Percentiles rank a stretch among this genome's conserved stretches.
Evolutionary conservation across 2,329 filamentous ascomycete species (phyloP).

Genomic region (Neodidymelliopsis sp.): DNA sequence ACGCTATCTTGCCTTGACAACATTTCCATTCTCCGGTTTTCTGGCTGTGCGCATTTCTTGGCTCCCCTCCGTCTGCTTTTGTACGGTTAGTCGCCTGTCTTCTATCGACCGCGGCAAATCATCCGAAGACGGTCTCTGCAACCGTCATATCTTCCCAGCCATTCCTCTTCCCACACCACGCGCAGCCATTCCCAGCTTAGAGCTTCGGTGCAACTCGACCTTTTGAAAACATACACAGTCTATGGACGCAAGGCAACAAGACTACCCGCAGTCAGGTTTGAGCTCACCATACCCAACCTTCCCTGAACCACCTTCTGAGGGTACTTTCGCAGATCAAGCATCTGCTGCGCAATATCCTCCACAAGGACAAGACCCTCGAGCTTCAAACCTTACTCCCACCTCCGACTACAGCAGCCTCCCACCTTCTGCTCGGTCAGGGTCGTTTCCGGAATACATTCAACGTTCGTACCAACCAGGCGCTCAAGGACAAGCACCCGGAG

Average conservation of each 20-base stretch:
- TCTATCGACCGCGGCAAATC: conserved; percentile 47
- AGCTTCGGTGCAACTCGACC: conserved; percentile 42
- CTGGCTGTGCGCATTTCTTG: conserved; percentile 47
- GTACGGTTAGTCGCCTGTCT: conserved; percentile 42
- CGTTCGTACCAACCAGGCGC: conserved; percentile 80
- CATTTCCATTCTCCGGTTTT: conserved; percentile 45
- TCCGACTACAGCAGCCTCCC: conserved; percentile 88
- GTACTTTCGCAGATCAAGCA: conserved; percentile 83
- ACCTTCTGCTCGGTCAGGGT: conserved; percentile 76
- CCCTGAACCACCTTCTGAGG: conserved; percentile 78
- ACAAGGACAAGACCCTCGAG: conserved; percentile 81
- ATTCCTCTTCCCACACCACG: conserved; percentile 52
- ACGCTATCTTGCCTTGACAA: conserved; percentile 52
- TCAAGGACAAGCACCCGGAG: conserved; percentile 77
- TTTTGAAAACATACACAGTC: conserved; percentile 51
- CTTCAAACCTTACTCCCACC: conserved; percentile 80
- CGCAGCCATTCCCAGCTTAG: conserved; percentile 50
- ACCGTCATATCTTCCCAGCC: conserved; percentile 58
- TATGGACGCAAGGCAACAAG: conserved; percentile 63
- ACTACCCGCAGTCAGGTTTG: conserved; percentile 64
- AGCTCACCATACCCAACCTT: conserved; percentile 62
- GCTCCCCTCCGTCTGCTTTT: conserved; percentile 35
- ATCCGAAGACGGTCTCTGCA: conserved; percentile 47
- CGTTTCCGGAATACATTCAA: conserved; percentile 87
- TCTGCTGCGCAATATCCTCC: conserved; percentile 86